Conservation (phyloP, 306 rosid genomes). For the Vigna hirtella region DNA sequence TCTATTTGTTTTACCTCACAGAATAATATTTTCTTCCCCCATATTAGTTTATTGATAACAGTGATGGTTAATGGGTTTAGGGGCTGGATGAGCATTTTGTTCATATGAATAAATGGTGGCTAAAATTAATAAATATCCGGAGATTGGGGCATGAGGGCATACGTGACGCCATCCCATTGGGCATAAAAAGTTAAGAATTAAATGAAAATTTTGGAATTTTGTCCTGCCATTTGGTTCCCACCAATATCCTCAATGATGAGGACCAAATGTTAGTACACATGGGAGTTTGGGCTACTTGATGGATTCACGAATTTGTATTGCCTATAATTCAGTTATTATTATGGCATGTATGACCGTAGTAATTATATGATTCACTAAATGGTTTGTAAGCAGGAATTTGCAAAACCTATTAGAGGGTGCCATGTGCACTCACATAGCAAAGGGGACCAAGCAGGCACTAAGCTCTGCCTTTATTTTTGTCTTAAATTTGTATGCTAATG, state of each 20-base stretch:
- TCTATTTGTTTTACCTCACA: neutral
- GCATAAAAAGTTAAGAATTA: constrained; percentile 40
- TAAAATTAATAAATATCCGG: constrained; percentile 20
- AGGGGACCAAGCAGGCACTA: constrained; percentile 49
- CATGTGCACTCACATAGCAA: constrained; percentile 36
- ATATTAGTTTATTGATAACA: constrained; percentile 1
- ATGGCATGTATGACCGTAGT: constrained; percentile 35
- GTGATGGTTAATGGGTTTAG: constrained; percentile 8
- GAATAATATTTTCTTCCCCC: neutral
- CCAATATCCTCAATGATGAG: constrained; percentile 52
- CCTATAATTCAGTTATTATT: constrained; percentile 61
- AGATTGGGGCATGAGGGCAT: constrained; percentile 46
- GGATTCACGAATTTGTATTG: constrained; percentile 45
- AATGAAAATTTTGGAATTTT: constrained; percentile 57
- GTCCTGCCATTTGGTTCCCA: constrained; percentile 55
- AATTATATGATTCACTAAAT: constrained; percentile 34
- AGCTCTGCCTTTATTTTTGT: constrained; percentile 44
- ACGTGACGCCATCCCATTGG: constrained; percentile 57
- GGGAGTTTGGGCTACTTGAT: constrained; percentile 56
- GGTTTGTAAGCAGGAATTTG: neutral
- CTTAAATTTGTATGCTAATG: constrained; percentile 38
- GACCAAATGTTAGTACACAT: constrained; percentile 39
- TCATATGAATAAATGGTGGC: constrained; percentile 39
- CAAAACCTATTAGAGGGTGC: constrained; percentile 40
- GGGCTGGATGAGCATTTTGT: neutral